Conservation (phyloP, 2,329 filamentous ascomycete genomes). For the Colletotrichum incanum region DNA sequence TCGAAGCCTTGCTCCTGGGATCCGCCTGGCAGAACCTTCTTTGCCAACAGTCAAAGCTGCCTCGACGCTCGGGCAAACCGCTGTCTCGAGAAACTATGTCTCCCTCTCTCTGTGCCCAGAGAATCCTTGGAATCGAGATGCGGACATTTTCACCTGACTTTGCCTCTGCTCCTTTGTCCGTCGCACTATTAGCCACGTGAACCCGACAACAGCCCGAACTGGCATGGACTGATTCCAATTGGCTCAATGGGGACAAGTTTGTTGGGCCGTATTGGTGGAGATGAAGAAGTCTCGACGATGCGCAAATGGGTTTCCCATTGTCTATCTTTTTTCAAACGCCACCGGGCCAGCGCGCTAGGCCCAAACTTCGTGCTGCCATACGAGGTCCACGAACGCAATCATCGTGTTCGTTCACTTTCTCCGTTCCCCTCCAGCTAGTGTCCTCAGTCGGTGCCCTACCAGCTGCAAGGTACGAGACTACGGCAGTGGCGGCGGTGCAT, state of each 20-base stretch:
- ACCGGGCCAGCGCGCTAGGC: neutral
- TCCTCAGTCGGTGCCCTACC: neutral
- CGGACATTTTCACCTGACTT: neutral
- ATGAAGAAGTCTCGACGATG: constrained; percentile 19
- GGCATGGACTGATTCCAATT: neutral
- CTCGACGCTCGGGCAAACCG: constrained; percentile 15
- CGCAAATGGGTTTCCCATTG: constrained; percentile 12
- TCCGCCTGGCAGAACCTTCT: constrained; percentile 27
- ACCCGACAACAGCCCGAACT: constrained; percentile 5
- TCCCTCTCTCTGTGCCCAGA: neutral
- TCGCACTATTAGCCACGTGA: constrained; percentile 21
- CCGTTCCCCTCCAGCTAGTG: neutral
- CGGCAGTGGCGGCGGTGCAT: constrained; percentile 9
- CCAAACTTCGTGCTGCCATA: neutral
- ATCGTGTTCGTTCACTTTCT: neutral
- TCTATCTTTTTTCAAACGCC: neutral
- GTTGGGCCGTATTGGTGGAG: constrained; percentile 11
- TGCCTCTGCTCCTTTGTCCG: constrained; percentile 10
- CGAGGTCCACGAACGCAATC: neutral
- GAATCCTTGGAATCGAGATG: neutral
- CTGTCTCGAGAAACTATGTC: constrained; percentile 6
- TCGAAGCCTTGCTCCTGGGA: constrained; percentile 15
- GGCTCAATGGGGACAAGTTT: neutral
- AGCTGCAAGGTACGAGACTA: constrained; percentile 14
- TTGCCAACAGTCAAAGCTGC: constrained; percentile 13